phyloP scores from a whole-genome alignment of 2,329 filamentous ascomycete genomes.

The Penicillium frequentans region DNA sequence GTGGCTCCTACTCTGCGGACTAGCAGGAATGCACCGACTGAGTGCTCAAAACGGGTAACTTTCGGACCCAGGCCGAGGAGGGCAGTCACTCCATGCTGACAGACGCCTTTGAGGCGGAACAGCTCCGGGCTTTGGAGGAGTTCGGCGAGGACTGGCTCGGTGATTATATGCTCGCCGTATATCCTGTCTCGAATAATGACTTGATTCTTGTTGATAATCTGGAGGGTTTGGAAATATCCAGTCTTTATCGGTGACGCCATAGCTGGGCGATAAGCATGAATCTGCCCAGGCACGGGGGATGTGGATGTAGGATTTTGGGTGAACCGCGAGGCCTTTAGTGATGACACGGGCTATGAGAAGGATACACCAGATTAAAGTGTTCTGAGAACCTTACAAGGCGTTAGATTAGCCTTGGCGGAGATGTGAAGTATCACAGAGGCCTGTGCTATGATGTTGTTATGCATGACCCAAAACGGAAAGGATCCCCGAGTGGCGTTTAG shows the following conservation, averaged over 20 bases:
- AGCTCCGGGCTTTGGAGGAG: constrained; percentile 36
- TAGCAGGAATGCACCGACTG: constrained; percentile 41
- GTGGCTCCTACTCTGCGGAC: constrained; percentile 37
- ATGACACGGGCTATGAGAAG: background rate
- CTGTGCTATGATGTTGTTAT: background rate
- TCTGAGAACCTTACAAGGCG: background rate
- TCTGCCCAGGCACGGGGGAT: too few species aligned
- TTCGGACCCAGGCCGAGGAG: constrained; percentile 35
- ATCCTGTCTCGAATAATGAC: constrained; percentile 35
- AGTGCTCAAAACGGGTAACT: constrained; percentile 43
- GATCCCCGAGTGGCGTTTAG: background rate
- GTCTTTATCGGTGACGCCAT: constrained; percentile 2
- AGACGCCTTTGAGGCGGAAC: constrained; percentile 35
- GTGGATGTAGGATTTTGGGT: background rate
- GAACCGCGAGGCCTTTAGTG: background rate
- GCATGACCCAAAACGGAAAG: background rate
- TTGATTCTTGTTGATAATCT: constrained; percentile 10
- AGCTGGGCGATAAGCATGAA: background rate
- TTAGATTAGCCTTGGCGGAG: background rate
- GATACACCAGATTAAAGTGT: too few species aligned
- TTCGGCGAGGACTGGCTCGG: constrained; percentile 38
- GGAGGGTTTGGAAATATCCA: constrained; percentile 20
- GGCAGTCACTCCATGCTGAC: constrained; percentile 40
- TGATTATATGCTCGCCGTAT: constrained; percentile 35
- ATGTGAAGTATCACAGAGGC: background rate